These are phyloP conservation scores for Claviceps pusilla DNA, from an alignment of 2,329 filamentous ascomycete genomes.

Conservation along the genomic window DNA sequence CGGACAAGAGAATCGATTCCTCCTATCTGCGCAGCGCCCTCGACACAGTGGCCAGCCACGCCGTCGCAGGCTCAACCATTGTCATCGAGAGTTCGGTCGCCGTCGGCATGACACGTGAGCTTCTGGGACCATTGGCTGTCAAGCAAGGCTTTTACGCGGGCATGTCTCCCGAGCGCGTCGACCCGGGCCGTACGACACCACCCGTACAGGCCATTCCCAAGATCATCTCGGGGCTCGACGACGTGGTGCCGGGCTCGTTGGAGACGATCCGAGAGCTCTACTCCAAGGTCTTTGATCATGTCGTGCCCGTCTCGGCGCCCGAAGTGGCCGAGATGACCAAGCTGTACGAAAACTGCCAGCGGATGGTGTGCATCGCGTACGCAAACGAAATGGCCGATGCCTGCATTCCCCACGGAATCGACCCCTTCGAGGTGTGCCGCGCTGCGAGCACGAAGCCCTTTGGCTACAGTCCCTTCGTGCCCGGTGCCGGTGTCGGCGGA, in stretches of 20 bases:
- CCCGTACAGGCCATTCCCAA: slow-evolving; percentile 33
- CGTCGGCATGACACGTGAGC: slow-evolving; percentile 36
- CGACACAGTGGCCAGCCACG: slow-evolving; percentile 24
- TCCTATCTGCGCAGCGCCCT: slow-evolving; percentile 31
- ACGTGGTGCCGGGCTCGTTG: slow-evolving; percentile 29
- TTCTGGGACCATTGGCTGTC: slow-evolving; percentile 31
- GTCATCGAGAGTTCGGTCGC: slow-evolving; percentile 40
- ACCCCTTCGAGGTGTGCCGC: slow-evolving; percentile 34
- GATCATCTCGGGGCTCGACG: slow-evolving; percentile 36
- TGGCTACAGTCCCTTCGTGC: slow-evolving; percentile 33
- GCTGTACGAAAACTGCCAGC: slow-evolving; percentile 42
- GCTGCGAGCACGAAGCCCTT: slow-evolving; percentile 38
- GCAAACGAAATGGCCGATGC: slow-evolving; percentile 43
- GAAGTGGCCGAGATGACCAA: slow-evolving; percentile 45
- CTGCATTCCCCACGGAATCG: slow-evolving; percentile 28
- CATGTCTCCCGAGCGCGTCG: slow-evolving; percentile 39
- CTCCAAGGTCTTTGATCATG: slow-evolving; percentile 28
- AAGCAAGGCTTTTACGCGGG: slow-evolving; percentile 28
- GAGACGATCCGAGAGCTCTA: slow-evolving; percentile 30
- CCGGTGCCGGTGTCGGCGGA: slow-evolving; percentile 36
- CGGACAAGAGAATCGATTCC: slow-evolving; percentile 32
- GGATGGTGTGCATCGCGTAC: slow-evolving; percentile 39
- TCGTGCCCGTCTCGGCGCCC: slow-evolving; percentile 33
- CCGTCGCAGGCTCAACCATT: slow-evolving; percentile 28
- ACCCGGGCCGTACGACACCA: slow-evolving; percentile 30